These are phyloP conservation scores for Trapa bicornis DNA, from an alignment of 345 rosid species.

Conservation along the genomic window DNA sequence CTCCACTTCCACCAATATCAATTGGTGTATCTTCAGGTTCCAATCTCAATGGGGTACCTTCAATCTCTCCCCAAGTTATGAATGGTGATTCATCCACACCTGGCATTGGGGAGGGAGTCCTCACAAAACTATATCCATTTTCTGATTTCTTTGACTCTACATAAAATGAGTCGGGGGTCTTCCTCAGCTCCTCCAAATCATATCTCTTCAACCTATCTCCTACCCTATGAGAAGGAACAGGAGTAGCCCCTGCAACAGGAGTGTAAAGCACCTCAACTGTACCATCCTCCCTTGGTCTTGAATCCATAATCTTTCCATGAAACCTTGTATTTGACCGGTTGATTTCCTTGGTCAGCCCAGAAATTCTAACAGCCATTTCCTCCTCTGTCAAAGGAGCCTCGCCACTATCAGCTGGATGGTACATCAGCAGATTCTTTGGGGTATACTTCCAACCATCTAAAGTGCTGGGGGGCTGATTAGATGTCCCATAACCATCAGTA, in stretches of 20 bases:
- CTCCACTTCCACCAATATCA: slow-evolving; percentile 80
- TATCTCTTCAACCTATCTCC: slow-evolving; percentile 72
- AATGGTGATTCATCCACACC: slow-evolving; percentile 87
- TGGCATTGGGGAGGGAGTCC: slow-evolving; percentile 91
- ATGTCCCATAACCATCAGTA: slow-evolving; percentile 92
- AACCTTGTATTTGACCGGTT: slow-evolving; percentile 56
- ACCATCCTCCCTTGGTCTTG: slow-evolving; percentile 75
- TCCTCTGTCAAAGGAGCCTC: slow-evolving; percentile 74
- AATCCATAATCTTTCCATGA: slow-evolving; percentile 80
- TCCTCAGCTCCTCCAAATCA: slow-evolving; percentile 83
- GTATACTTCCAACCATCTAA: slow-evolving; percentile 85
- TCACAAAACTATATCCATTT: slow-evolving; percentile 80
- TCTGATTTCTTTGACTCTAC: slow-evolving; percentile 69
- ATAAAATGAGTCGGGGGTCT: slow-evolving; percentile 68
- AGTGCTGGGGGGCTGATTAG: slow-evolving; percentile 80
- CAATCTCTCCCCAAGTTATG: slow-evolving; percentile 98
- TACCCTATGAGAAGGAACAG: slow-evolving; percentile 51
- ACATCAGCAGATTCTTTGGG: slow-evolving; percentile 87
- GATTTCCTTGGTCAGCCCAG: slow-evolving; percentile 71
- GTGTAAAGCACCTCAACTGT: slow-evolving; percentile 66
- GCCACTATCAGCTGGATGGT: slow-evolving; percentile 81
- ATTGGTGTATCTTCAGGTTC: slow-evolving; percentile 81
- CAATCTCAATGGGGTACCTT: slow-evolving; percentile 86
- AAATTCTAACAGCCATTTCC: slow-evolving; percentile 55
- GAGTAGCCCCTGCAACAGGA: slow-evolving; percentile 66